These are phyloP conservation scores for Aspergillus brasiliensis DNA, from an alignment of 2,329 filamentous ascomycete species.

Conservation along the genomic window DNA sequence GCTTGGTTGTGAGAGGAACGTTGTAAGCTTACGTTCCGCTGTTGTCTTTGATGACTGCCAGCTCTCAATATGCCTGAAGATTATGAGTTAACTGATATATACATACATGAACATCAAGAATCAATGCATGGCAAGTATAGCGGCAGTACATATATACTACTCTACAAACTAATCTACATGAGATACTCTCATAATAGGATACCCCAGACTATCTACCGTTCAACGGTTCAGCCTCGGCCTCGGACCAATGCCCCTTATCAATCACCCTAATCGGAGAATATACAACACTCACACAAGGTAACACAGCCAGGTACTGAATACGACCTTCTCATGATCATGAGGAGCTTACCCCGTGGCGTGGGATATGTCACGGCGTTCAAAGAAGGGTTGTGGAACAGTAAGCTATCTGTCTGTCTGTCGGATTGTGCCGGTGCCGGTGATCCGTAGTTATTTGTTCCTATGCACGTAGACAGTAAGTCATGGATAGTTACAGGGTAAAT, in stretches of 20 bases:
- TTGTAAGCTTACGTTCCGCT: not conserved
- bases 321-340: not conserved
- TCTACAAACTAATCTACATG: not conserved
- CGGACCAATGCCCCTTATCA: not conserved
- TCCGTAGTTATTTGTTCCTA: not conserved
- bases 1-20: not conserved
- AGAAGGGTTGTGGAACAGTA: not conserved
- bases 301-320: constrained; percentile 1
- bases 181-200: not conserved
- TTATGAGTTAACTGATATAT: too few relatives aligned
- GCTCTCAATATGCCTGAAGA: too few relatives aligned
- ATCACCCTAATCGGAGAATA: not conserved
- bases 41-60: too few relatives aligned
- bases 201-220: not conserved
- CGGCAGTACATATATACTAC: too few relatives aligned
- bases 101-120: too few relatives aligned
- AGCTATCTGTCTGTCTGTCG: not conserved
- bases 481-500: too few relatives aligned
- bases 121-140: too few relatives aligned
- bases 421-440: not conserved
- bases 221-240: too few relatives aligned
- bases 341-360: not conserved
- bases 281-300: not conserved
- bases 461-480: too few relatives aligned
- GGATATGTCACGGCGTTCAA: too few relatives aligned